Evolutionary conservation across 2,329 filamentous ascomycete genomes (phyloP), one percentile per base, ranked within the genome.

Genomic region (Lasiodiplodia citricola): DNA sequence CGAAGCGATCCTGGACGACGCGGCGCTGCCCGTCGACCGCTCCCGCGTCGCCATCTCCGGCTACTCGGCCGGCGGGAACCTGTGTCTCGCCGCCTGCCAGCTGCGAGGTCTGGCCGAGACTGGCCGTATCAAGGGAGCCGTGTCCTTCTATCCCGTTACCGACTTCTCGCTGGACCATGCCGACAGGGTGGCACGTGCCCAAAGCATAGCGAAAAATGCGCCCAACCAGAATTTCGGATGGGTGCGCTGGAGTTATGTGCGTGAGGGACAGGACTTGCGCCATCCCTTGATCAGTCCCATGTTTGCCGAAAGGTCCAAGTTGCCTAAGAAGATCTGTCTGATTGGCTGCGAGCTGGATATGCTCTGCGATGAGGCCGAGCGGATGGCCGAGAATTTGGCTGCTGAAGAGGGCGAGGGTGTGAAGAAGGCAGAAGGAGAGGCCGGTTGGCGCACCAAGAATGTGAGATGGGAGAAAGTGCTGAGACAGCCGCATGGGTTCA

Each of bases 11-110:
- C 77, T 87, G 11, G 73, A 75, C 7, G 84, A 87, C 74, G 35
- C 72, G 0, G 72, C 75, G 0, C 79, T 88, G 0, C 84, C 84
- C 2, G 80, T 87, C 70, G 83, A 87, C 74, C 71, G 73, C 8
- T 65, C 71, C 2, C 75, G 76, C 25, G 77, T 86, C 4, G 80
- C 80, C 0, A 70, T 87, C 0, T 80, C 77, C 1, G 86, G 86
- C 11, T 87, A 84, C 75, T 85, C 83, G 41, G 85, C 85, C 0
- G 86, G 86, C 31, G 86, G 81, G 2, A 87, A 85, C 72, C 76
- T 87, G 0, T 72, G 81, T 0, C 75, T 87, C 0, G 74, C 78
- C 7, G 80, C 80, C 0, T 73, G 79, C 16, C 83, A 85, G 71
- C 72, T 83, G 11, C 77, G 79, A 0, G 73, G 70, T 16, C 71